phyloP scores from a whole-genome alignment of 1,284 basidiomycete genomes.

The Ganoderma resinaceum region DNA sequence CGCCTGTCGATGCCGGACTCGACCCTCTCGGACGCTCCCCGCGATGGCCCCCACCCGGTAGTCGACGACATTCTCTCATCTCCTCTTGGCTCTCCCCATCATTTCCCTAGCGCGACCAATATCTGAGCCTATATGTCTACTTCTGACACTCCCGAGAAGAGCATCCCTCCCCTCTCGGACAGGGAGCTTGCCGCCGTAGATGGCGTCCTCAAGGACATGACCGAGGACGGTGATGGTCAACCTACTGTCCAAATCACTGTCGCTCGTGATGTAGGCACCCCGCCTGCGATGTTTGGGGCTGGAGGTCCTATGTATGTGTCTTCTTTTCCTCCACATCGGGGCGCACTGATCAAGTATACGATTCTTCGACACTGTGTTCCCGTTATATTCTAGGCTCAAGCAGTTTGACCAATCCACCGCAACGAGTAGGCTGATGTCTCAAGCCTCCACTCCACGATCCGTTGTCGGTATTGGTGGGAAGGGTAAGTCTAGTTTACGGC shows the following conservation, averaged over 20 bases:
- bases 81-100: conserved; percentile 2
- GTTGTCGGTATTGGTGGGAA: conserved; percentile 86
- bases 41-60: conserved; percentile 3
- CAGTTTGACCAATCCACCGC: conserved; percentile 78
- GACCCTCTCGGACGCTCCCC: neutral
- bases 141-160: conserved; percentile 28
- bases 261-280: conserved; percentile 27
- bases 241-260: conserved; percentile 23
- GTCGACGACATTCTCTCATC: neutral
- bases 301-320: conserved; percentile 46
- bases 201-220: conserved; percentile 39
- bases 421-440: conserved; percentile 69
- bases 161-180: conserved; percentile 28
- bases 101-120: neutral
- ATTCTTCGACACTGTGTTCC: neutral
- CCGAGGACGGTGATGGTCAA: conserved; percentile 28
- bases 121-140: conserved; percentile 27
- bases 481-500: conserved; percentile 51
- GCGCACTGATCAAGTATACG: neutral
- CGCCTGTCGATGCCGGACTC: neutral
- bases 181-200: conserved; percentile 41
- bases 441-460: conserved; percentile 73
- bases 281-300: conserved; percentile 45
- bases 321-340: neutral
- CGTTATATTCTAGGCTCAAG: conserved; percentile 64